Evolutionary conservation across 345 rosid species (phyloP).

Genomic region (thale cress (Arabidopsis thaliana)): DNA sequence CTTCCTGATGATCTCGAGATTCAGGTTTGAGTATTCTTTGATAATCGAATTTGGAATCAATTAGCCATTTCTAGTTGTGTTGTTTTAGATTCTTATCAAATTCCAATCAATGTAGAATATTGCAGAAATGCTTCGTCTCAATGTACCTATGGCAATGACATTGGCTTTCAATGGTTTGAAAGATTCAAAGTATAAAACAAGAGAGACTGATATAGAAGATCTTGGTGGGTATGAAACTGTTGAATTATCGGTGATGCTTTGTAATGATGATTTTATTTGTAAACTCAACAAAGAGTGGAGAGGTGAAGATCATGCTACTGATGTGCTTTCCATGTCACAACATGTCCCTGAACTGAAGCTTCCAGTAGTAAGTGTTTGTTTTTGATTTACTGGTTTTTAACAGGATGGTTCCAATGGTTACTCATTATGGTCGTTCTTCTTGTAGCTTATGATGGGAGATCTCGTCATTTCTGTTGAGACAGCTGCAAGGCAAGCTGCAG

Average conservation of each 20-base stretch:
- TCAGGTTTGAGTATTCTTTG: slow-evolving; percentile 47
- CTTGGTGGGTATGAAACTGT: slow-evolving; percentile 72
- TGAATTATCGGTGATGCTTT: slow-evolving; percentile 83
- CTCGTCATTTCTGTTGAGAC: slow-evolving; percentile 91
- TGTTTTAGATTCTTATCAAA: neutral
- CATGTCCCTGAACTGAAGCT: slow-evolving; percentile 78
- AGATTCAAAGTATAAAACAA: slow-evolving; percentile 65
- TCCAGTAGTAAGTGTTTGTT: slow-evolving; percentile 65
- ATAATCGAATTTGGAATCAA: slow-evolving; percentile 16
- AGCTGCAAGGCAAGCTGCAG: slow-evolving; percentile 91
- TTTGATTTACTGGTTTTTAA: neutral
- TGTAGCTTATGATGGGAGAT: slow-evolving; percentile 97
- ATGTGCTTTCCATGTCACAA: slow-evolving; percentile 95
- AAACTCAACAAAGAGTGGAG: slow-evolving; percentile 96
- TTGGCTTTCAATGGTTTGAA: slow-evolving; percentile 69
- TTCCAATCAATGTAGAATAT: slow-evolving; percentile 55
- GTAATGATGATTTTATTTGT: slow-evolving; percentile 79
- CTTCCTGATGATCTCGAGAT: slow-evolving; percentile 89
- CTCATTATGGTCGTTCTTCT: slow-evolving; percentile 23
- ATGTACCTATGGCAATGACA: slow-evolving; percentile 90
- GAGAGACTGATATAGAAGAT: slow-evolving; percentile 71
- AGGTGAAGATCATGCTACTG: slow-evolving; percentile 90
- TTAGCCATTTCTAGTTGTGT: neutral
- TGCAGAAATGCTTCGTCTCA: slow-evolving; percentile 82
- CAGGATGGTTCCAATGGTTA: neutral